Conservation (phyloP, 2,329 filamentous ascomycete species). For the Calonectria henricotiae region DNA sequence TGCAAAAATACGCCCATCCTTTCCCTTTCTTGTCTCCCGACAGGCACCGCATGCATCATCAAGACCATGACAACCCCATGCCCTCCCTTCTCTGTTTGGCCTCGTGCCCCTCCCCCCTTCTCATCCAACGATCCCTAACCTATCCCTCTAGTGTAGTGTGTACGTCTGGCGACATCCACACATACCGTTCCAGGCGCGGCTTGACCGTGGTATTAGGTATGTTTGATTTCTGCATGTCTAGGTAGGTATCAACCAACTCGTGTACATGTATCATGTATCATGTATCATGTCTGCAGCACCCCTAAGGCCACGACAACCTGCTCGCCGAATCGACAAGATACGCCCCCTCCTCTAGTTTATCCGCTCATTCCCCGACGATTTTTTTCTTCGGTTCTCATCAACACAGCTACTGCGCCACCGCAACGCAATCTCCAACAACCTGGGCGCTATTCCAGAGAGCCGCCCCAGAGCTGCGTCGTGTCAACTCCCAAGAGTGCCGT, state of each 20-base stretch:
- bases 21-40: slow-evolving; percentile 34
- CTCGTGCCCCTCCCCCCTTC: slow-evolving; percentile 25
- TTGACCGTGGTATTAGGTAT: slow-evolving; percentile 6
- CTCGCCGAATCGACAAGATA: slow-evolving; percentile 2
- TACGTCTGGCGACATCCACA: slow-evolving; percentile 21
- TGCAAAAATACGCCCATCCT: slow-evolving; percentile 27
- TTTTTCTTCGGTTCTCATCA: slow-evolving; percentile 33
- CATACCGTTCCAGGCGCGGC: slow-evolving; percentile 9
- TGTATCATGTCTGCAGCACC: slow-evolving; percentile 25
- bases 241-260: slow-evolving; percentile 14
- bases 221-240: slow-evolving; percentile 23
- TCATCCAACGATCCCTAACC: slow-evolving; percentile 1
- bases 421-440: slow-evolving; percentile 41
- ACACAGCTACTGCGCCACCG: slow-evolving; percentile 34
- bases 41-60: slow-evolving; percentile 36
- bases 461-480: slow-evolving; percentile 5
- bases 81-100: slow-evolving; percentile 44
- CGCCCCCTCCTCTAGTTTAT: not conserved
- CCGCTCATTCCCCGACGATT: slow-evolving; percentile 24
- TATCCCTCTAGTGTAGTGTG: not conserved
- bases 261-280: not conserved
- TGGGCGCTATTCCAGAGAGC: slow-evolving; percentile 18
- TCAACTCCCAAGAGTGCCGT: slow-evolving; percentile 10
- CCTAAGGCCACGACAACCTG: slow-evolving; percentile 5
- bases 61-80: slow-evolving; percentile 36